Base-by-base conservation (phyloP, 83 land plant genomes). In the Picea abies region DNA sequence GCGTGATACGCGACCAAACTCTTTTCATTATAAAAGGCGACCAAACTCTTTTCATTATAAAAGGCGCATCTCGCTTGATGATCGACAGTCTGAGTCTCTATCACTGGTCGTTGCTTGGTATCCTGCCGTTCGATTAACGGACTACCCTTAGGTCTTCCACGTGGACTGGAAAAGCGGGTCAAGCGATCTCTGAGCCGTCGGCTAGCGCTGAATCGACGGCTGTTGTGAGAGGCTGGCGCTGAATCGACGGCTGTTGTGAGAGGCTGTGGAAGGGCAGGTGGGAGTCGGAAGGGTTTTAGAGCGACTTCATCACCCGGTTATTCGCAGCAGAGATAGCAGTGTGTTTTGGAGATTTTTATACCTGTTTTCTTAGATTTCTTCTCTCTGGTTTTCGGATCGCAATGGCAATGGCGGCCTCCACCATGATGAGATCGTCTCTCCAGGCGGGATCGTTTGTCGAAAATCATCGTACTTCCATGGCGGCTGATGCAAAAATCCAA, bases 231-330 rank as follows among this genome's bases (percentile, higher is more conserved):
- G 75, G 47, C 11, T 39, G 17, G 75, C 11, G 75, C n/a, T 19
- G 11, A 37, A 71, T 71, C 75, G 75, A 71, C 49, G 75, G 75
- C n/a, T 71, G 75, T 37, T 71, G 75, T 37, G 47, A 39, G 75
- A 44, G 75, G 47, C 11, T 39, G 17, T 19, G 75, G 75, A 71
- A 71, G 75, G 75, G 35, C 14, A 37, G 47, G 41, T 37, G 49
- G 75, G 41, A 71, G 41, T 12, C n/a, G 47, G n/a, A 17, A 71
- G 75, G 22, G 75, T 71, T 71, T 71, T 71, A 71, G 41, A 71
- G 37, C 60, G 60, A 56, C 4, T 56, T 56, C 60, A 56, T 56
- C 60, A 56, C 60, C 60, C 16, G 60, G 15, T 56, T 56, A 56
- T 56, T 3, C 4, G 60, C 60, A 56, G 60, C 15, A 56, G 49